Conservation (phyloP, 768 basidiomycete species). For the Termitomyces sp. region DNA sequence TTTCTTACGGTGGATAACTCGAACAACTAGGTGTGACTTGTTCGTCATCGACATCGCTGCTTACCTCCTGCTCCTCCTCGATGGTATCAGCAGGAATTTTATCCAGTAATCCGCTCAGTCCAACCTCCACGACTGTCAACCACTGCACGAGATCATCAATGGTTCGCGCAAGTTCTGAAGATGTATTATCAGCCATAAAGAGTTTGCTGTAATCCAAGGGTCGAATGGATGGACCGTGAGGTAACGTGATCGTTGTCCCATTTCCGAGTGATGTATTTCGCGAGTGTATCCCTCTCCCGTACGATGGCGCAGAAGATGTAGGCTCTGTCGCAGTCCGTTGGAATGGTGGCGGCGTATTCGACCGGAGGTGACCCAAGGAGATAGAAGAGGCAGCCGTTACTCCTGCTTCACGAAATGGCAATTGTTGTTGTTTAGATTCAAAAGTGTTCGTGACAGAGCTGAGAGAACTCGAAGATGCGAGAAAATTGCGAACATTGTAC, state of each 20-base stretch:
- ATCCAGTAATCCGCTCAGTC: conserved; percentile 66
- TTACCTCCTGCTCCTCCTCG: conserved; percentile 59
- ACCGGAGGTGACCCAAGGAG: conserved; percentile 35
- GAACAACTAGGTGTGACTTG: conserved; percentile 7
- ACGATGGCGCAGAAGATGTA: conserved; percentile 19
- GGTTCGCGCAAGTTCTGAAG: conserved; percentile 66
- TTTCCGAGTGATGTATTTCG: conserved; percentile 22
- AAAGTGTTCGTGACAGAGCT: conserved; percentile 21
- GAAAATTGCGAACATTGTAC: conserved; percentile 33
- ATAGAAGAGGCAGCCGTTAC: conserved; percentile 22
- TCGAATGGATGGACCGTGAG: conserved; percentile 44
- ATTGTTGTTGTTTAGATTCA: conserved; percentile 19
- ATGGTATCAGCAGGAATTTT: conserved; percentile 48
- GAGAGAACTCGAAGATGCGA: conserved; percentile 36
- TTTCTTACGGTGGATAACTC: conserved; percentile 2
- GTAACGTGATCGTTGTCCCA: conserved; percentile 22
- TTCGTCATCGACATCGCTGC: conserved; percentile 13
- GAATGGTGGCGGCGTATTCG: conserved; percentile 28
- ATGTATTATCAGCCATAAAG: conserved; percentile 54
- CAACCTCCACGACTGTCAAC: conserved; percentile 71
- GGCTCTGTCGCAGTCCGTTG: conserved; percentile 17
- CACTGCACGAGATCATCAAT: conserved; percentile 76
- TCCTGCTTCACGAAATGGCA: conserved; percentile 19
- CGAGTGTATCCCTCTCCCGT: conserved; percentile 15
- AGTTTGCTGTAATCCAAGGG: conserved; percentile 70